These are phyloP conservation scores for Linderina pennispora DNA, from an alignment of 192 early-diverging fungal species.

Conservation along the genomic window DNA sequence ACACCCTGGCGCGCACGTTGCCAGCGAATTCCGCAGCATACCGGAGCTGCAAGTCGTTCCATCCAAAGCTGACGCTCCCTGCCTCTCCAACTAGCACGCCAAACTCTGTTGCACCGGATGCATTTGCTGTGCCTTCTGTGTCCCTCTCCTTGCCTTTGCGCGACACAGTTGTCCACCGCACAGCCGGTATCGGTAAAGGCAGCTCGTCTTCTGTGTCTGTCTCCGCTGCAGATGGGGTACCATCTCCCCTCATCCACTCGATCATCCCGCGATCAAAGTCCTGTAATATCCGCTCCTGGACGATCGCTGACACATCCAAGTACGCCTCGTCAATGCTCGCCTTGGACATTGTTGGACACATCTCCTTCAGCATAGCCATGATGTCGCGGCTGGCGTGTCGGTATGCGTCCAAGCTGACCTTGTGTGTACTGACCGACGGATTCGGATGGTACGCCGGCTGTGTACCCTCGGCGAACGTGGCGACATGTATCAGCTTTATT, in stretches of 20 bases:
- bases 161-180: conserved; percentile 23
- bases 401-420: conserved; percentile 82
- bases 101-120: conserved; percentile 33
- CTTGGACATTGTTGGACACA: conserved; percentile 57
- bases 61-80: conserved; percentile 34
- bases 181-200: conserved; percentile 7
- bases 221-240: conserved; percentile 1
- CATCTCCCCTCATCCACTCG: conserved; percentile 4
- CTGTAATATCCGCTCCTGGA: conserved; percentile 44
- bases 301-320: conserved; percentile 73
- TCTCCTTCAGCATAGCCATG: conserved; percentile 59
- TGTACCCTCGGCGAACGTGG: conserved; percentile 69
- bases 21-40: conserved; percentile 64
- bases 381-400: conserved; percentile 65
- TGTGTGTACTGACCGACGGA: conserved; percentile 71
- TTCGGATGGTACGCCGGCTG: conserved; percentile 60
- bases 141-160: conserved; percentile 43
- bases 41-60: conserved; percentile 73
- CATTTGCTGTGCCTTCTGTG: conserved; percentile 1
- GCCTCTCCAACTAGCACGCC: conserved; percentile 47
- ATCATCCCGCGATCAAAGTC: conserved; percentile 25
- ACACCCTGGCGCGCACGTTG: conserved; percentile 57
- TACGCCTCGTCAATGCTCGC: conserved; percentile 85
- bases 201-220: neutral
- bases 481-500: conserved; percentile 71